phyloP scores from a whole-genome alignment of 257 asterid species.

The Phtheirospermum japonicum region DNA sequence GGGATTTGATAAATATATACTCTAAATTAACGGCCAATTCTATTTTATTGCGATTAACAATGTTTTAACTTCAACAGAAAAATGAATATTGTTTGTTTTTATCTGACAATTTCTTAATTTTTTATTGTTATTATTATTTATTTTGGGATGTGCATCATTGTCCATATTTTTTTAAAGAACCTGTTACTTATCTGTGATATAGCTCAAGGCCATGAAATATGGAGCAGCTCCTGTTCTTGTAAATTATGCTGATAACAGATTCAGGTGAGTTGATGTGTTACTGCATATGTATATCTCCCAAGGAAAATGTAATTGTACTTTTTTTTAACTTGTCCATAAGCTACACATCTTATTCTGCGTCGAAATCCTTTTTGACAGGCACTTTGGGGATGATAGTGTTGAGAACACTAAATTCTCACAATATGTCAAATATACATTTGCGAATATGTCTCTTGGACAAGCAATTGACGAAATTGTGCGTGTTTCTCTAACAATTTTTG shows the following conservation, averaged over 20 bases:
- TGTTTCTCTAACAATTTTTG: not conserved
- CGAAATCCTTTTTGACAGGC: slow-evolving; percentile 39
- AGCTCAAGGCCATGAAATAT: slow-evolving; percentile 74
- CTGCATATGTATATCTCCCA: not conserved
- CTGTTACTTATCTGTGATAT: not conserved
- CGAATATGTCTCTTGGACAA: slow-evolving; percentile 48
- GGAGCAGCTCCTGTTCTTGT: slow-evolving; percentile 64
- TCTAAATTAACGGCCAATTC: no score
- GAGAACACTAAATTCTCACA: slow-evolving; percentile 42
- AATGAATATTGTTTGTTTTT: not conserved
- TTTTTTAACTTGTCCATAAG: slow-evolving; percentile 17
- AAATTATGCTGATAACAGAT: slow-evolving; percentile 36
- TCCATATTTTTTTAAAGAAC: not conserved
- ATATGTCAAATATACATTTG: slow-evolving; percentile 45
- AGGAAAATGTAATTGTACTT: slow-evolving; percentile 12
- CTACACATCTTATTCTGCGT: slow-evolving; percentile 8
- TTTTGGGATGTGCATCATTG: not conserved
- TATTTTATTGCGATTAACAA: no score
- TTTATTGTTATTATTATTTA: no score
- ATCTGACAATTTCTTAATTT: not conserved
- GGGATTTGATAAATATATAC: no score
- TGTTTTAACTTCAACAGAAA: no score
- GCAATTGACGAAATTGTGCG: slow-evolving; percentile 72
- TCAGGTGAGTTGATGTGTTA: slow-evolving; percentile 37
- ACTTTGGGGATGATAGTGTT: slow-evolving; percentile 31